Base-by-base conservation (phyloP, 306 rosid species). In the Lathyrus oleraceus region DNA sequence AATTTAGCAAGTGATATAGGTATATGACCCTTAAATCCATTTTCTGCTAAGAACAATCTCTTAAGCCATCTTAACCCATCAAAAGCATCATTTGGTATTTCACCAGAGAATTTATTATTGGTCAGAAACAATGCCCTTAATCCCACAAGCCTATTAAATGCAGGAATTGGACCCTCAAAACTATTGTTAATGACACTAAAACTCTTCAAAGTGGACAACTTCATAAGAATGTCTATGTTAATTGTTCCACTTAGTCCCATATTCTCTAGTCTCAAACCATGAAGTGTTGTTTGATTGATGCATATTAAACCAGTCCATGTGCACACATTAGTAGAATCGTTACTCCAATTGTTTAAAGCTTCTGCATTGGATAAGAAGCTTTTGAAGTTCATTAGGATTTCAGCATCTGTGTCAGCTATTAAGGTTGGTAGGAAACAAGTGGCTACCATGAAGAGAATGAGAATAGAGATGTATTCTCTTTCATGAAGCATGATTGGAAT, bases 291-390 rank as follows among this genome's bases (percentile, higher is more conserved):
- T 0, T 57, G 75, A 4, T 79, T 4, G 13, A 3, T 2, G 63
- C 99, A 94, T 48, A 54, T 8, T 48, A 94, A 1, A 28, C 97
- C 97, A n/a, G 6, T 6, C 99, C 97, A 94, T 11, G 19, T 40
- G 78, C 96, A 90, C 3, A 87, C 4, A 14, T 2, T 2, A 6
- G 16, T 48, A 11, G 86, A 61, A 8, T 21, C 4, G 3, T 73
- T 25, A 72, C 86, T 68, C 97, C 99, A 91, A 43, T 79, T 73
- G 35, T 53, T 27, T 11, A 91, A 75, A 11, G 85, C 89, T 2
- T 59, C 7, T 10, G 61, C 42, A 52, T 84, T 77, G 25, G 87
- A 59, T 67, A 94, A 61, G 27, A 23, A 81, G 39, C 45, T 45
- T 71, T 43, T 88, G 86, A 94, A 88, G n/a, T 69, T 57, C 66